These are phyloP conservation scores for Coemansia sp. DNA, from an alignment of 192 early-diverging fungal species.

Conservation along the genomic window DNA sequence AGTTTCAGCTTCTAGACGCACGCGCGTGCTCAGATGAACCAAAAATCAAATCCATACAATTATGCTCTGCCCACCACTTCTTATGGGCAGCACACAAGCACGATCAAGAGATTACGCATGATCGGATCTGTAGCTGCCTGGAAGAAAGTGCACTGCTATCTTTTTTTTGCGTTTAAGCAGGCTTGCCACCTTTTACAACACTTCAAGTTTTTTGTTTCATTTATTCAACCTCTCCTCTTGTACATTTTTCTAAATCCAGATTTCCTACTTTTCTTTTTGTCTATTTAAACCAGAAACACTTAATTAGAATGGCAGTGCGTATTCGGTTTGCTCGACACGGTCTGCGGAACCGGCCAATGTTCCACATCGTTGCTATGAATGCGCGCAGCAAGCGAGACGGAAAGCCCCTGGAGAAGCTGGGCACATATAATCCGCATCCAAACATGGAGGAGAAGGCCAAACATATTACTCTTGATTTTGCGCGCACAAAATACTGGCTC, in stretches of 20 bases:
- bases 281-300: neutral
- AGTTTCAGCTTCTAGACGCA: too few relatives aligned
- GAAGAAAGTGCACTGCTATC: too few relatives aligned
- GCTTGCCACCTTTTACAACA: too few relatives aligned
- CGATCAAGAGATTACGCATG: neutral
- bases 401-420: slow-evolving; percentile 89
- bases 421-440: slow-evolving; percentile 90
- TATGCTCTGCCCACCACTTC: neutral
- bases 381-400: slow-evolving; percentile 74
- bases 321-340: slow-evolving; percentile 92
- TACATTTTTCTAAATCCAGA: neutral
- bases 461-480: slow-evolving; percentile 81
- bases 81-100: neutral
- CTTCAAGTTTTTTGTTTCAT: neutral
- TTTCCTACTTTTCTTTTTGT: neutral
- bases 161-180: too few relatives aligned
- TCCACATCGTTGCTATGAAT: slow-evolving; percentile 93
- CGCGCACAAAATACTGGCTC: slow-evolving; percentile 96
- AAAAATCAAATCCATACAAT: neutral
- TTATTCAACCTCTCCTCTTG: neutral
- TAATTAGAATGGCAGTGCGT: slow-evolving; percentile 64
- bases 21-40: neutral
- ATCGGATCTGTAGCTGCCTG: neutral
- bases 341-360: slow-evolving; percentile 84
- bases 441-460: slow-evolving; percentile 68